These are phyloP conservation scores for Boletus sp. DNA, from an alignment of 1,284 basidiomycete species.

Conservation along the genomic window DNA sequence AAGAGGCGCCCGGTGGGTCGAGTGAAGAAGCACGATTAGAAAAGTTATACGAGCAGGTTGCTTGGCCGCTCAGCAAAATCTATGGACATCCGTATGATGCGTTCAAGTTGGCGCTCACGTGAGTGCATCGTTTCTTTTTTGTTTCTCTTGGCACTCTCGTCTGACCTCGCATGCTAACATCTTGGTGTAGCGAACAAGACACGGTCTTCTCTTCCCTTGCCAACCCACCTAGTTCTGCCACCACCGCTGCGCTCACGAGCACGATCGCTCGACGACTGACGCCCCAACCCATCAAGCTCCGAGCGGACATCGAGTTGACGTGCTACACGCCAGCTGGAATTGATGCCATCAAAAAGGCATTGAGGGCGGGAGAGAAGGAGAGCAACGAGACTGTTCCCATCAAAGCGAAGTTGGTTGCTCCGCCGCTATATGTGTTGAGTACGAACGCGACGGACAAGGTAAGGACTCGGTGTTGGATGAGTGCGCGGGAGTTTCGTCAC, in stretches of 20 bases:
- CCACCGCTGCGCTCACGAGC: conserved; percentile 66
- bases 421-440: conserved; percentile 92
- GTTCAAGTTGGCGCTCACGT: conserved; percentile 95
- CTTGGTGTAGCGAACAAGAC: conserved; percentile 74
- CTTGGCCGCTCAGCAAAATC: conserved; percentile 89
- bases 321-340: conserved; percentile 98
- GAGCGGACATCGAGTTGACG: conserved; percentile 96
- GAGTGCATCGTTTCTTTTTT: conserved; percentile 35
- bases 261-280: conserved; percentile 95
- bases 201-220: conserved; percentile 76
- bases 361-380: conserved; percentile 83
- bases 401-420: conserved; percentile 95
- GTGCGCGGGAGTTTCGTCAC: not conserved
- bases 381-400: conserved; percentile 92
- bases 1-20: conserved; percentile 39
- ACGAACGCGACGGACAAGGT: conserved; percentile 97
- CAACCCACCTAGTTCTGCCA: conserved; percentile 56
- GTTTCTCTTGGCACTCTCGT: no score
- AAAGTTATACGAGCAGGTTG: conserved; percentile 85
- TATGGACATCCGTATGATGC: conserved; percentile 98
- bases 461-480: not conserved
- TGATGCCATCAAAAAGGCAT: conserved; percentile 92
- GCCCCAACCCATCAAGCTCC: conserved; percentile 97
- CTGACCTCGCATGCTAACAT: not conserved
- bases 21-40: conserved; percentile 77